Base-by-base conservation (phyloP, 1,139 yeast species). In the Scheffersomyces quercinus region DNA sequence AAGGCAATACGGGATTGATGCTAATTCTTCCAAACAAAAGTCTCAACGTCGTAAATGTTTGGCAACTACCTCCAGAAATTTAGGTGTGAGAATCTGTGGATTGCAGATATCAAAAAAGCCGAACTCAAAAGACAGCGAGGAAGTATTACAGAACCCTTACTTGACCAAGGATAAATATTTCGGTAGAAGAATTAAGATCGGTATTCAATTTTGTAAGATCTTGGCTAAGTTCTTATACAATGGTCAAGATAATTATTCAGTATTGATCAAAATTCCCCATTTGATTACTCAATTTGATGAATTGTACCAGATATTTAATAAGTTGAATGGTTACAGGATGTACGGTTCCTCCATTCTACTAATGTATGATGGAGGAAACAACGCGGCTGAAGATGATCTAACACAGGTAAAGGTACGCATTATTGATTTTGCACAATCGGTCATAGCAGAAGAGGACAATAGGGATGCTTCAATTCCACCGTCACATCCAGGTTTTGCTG, bases 1-100 rank as follows among this genome's bases (percentile, higher is more conserved):
- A 0, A 76, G 99, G 43, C 99, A 95, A 64, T 93, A 93, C 56
- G 99, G 99, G n/a, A 85, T 91, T 12, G 96, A 89, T 53, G 98
- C 98, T 0, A 75, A 76, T 8, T 64, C 68, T 11, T 71, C 81
- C 43, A 95, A 95, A 65, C 88, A 85, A 59, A 63, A 68, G 43
- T 88, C 97, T 0, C 99, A 95, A 65, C 70, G 90, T 34, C 75
- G 75, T 46, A 95, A 95, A 64, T 95, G 99, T 65, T 68, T 77
- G 5, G 67, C 73, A 43, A 93, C 98, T 0, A 91, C 99, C 0
- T 85, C 95, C 6, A 73, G 90, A 40, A 70, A 74, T 48, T 73
- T 93, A 31, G 99, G 99, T 2, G 97, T 90, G 0, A 75, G 99
- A 43, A 81, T 95, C 15, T 95, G 99, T 68, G 99, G 99, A 5